Evolutionary conservation across 2,329 filamentous ascomycete genomes (phyloP).

Genomic region (Pestalotiopsis sp.): DNA sequence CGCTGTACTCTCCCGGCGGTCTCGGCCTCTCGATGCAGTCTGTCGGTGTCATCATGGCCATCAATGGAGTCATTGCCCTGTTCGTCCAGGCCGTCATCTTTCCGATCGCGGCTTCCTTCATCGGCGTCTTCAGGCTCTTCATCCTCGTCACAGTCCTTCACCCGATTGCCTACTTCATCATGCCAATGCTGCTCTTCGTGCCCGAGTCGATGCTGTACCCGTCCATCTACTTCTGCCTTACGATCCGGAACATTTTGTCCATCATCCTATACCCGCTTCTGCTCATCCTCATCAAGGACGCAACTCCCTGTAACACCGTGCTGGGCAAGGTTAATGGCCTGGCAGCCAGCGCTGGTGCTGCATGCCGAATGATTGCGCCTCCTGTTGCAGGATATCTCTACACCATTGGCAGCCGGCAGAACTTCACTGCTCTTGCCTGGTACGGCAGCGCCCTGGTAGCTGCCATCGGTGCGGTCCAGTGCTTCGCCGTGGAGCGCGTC

Average conservation of each 20-base stretch:
- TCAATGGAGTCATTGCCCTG: conserved; percentile 62
- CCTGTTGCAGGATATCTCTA: conserved; percentile 68
- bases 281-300: conserved; percentile 70
- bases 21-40: conserved; percentile 64
- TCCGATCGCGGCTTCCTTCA: conserved; percentile 57
- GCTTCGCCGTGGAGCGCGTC: conserved; percentile 53
- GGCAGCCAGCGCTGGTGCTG: conserved; percentile 67
- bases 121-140: conserved; percentile 65
- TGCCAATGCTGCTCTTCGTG: conserved; percentile 61
- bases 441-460: conserved; percentile 63
- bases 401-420: conserved; percentile 58
- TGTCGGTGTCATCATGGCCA: conserved; percentile 64
- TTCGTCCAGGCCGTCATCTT: conserved; percentile 65
- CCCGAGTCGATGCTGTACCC: conserved; percentile 54
- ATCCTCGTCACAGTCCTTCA: conserved; percentile 62
- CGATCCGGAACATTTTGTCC: conserved; percentile 62
- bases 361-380: conserved; percentile 69
- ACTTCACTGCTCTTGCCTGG: conserved; percentile 67
- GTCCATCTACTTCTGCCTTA: conserved; percentile 61
- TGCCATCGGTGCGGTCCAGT: conserved; percentile 60
- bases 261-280: conserved; percentile 69
- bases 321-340: conserved; percentile 69
- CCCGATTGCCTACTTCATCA: conserved; percentile 62
- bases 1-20: conserved; percentile 62
- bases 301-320: conserved; percentile 57